Conservation (phyloP, 75 land plant genomes). For the Adiantum capillusveneris region DNA sequence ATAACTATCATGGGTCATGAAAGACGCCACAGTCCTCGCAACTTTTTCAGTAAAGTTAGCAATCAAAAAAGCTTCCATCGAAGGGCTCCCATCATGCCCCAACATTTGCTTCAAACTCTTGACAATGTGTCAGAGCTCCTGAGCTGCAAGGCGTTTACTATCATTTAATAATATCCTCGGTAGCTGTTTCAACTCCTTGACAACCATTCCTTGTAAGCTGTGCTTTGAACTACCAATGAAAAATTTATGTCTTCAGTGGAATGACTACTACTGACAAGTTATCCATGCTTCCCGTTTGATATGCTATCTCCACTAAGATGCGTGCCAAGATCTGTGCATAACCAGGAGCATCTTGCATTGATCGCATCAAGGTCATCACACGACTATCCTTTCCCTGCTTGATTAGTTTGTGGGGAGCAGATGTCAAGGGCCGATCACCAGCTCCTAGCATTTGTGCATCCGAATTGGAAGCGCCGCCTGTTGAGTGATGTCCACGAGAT, state of each 20-base stretch:
- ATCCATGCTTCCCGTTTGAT: slow-evolving; percentile 24
- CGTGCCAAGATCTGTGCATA: slow-evolving; percentile 10
- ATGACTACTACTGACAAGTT: slow-evolving; percentile 24
- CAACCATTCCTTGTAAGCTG: too few species aligned
- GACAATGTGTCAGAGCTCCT: too few species aligned
- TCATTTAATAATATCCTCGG: too few species aligned
- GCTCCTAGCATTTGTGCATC: background rate
- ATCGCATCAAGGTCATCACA: background rate
- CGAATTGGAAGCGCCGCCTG: background rate
- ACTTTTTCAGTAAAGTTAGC: too few species aligned
- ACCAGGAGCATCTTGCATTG: background rate
- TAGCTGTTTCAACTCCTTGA: too few species aligned
- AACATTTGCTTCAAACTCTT: too few species aligned
- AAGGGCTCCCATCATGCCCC: too few species aligned
- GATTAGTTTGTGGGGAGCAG: background rate
- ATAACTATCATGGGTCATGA: too few species aligned
- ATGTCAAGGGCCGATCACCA: background rate
- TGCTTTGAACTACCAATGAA: too few species aligned
- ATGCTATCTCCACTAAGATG: slow-evolving; percentile 18
- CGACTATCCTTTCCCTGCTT: background rate
- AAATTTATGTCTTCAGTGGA: slow-evolving; percentile 7
- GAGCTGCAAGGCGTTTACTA: too few species aligned
- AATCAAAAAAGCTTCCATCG: too few species aligned
- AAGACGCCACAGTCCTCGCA: too few species aligned
- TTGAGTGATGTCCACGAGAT: background rate